A percentile compares a stretch with the other conserved stretches of the same genome.
phyloP scores from a whole-genome alignment of 2,329 filamentous ascomycete species.

The Aspergillaceae sp. region DNA sequence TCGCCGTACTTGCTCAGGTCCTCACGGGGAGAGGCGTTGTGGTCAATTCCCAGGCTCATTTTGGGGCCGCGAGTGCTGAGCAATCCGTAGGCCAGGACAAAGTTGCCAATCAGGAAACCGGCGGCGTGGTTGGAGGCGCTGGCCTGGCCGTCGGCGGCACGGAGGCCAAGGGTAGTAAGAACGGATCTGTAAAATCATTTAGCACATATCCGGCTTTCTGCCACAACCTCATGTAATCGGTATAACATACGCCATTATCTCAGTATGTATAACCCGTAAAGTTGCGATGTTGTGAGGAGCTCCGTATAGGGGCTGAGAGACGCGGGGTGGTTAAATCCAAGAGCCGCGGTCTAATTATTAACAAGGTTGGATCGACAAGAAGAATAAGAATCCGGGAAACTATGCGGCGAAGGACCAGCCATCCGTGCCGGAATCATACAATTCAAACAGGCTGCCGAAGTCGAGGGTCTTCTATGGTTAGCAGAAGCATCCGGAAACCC shows the following conservation, averaged over 20 bases:
- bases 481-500: not conserved
- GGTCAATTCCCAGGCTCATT: conserved; percentile 24
- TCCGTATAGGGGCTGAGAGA: not conserved
- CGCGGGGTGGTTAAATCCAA: no score
- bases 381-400: not conserved
- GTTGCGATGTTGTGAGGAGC: no score
- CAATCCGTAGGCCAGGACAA: conserved; percentile 29
- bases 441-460: conserved; percentile 23
- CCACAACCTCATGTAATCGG: no score
- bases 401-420: not conserved
- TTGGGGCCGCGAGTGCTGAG: conserved; percentile 31
- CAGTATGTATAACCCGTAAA: no score
- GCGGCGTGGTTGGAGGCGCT: conserved; percentile 19
- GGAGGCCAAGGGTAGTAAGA: conserved; percentile 16
- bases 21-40: conserved; percentile 32
- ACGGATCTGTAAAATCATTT: conserved; percentile 3
- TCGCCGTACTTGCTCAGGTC: conserved; percentile 31
- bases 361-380: not conserved
- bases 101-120: conserved; percentile 32
- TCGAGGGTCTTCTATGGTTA: conserved; percentile 18
- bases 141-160: conserved; percentile 9
- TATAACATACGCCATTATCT: no score
- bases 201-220: no score
- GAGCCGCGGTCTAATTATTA: not conserved
- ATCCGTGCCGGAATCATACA: conserved; percentile 12